A percentile compares a stretch with the other conserved stretches of the same genome.
Evolutionary conservation across 768 basidiomycete species (phyloP).

Genomic region (Rhodotorula kratochvilovae): DNA sequence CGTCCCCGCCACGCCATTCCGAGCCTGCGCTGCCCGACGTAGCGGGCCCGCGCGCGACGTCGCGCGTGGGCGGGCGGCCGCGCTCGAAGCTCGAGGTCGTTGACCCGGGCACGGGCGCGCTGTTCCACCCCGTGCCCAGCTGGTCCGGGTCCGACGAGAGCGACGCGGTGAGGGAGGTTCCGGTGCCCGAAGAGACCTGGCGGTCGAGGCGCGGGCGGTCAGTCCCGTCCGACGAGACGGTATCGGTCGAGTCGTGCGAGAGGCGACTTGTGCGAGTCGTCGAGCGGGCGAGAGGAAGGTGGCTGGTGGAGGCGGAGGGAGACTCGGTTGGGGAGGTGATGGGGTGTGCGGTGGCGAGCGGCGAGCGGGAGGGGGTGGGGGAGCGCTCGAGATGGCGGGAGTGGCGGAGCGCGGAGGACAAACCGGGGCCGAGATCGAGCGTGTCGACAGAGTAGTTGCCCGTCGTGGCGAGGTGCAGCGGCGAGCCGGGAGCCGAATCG

Average conservation of each 20-base stretch:
- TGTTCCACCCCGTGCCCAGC: conserved; percentile 8
- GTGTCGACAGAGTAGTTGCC: background rate
- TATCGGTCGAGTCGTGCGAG: conserved; percentile 16
- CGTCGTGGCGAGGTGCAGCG: background rate
- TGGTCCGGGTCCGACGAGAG: conserved; percentile 12
- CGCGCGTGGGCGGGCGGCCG: background rate
- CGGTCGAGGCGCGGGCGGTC: conserved; percentile 2
- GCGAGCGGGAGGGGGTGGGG: conserved; percentile 23
- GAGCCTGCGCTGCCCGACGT: background rate
- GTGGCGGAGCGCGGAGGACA: background rate
- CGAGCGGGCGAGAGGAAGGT: background rate
- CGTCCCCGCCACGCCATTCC: background rate
- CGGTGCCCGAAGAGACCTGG: background rate
- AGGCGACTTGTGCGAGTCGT: conserved; percentile 17
- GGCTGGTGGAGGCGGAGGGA: background rate
- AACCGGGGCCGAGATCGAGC: background rate
- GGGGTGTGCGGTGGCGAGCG: conserved; percentile 12
- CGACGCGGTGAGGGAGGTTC: background rate
- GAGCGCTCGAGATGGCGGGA: background rate
- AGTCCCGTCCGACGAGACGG: background rate
- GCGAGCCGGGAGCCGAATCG: conserved; percentile 12
- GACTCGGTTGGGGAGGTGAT: background rate
- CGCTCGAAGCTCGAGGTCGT: conserved; percentile 23
- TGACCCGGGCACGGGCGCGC: conserved; percentile 11
- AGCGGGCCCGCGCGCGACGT: background rate